A percentile compares a stretch with the other conserved stretches of the same genome.
Evolutionary conservation across 768 basidiomycete genomes (phyloP).

Genomic region (Fomitopsis serialis): DNA sequence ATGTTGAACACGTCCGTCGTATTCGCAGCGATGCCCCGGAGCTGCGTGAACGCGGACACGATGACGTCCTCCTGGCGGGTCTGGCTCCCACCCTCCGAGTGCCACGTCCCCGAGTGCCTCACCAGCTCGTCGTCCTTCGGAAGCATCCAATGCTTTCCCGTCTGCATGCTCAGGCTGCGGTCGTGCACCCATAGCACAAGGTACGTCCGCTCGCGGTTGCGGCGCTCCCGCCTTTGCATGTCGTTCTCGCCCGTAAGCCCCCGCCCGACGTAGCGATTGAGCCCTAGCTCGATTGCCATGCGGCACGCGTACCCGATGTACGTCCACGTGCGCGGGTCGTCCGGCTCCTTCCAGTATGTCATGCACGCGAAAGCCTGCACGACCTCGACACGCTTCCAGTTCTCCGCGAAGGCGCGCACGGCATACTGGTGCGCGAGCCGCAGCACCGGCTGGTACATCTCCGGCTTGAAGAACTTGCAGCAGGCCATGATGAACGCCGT

Average conservation of each 20-base stretch:
- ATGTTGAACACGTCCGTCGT: slow-evolving; percentile 62
- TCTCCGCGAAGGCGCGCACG: slow-evolving; percentile 72
- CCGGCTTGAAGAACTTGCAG: slow-evolving; percentile 76
- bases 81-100: slow-evolving; percentile 46
- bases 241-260: slow-evolving; percentile 58
- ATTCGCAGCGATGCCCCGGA: slow-evolving; percentile 68
- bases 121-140: slow-evolving; percentile 74
- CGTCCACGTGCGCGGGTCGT: slow-evolving; percentile 83
- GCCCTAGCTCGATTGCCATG: slow-evolving; percentile 80
- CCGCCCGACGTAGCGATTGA: slow-evolving; percentile 62
- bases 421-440: slow-evolving; percentile 70
- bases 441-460: slow-evolving; percentile 61
- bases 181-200: slow-evolving; percentile 85
- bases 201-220: slow-evolving; percentile 83
- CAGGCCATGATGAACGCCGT: slow-evolving; percentile 80
- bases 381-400: slow-evolving; percentile 80
- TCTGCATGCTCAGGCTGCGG: slow-evolving; percentile 81
- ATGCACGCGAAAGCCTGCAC: slow-evolving; percentile 87
- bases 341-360: slow-evolving; percentile 86
- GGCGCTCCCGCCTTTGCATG: slow-evolving; percentile 64
- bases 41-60: slow-evolving; percentile 67
- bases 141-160: slow-evolving; percentile 84
- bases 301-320: slow-evolving; percentile 87
- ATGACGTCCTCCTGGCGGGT: slow-evolving; percentile 78
- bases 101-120: slow-evolving; percentile 65